A percentile compares a stretch with the other conserved stretches of the same genome.
Conservation (phyloP, 192 early-diverging fungal genomes). For the Coemansia sp. region DNA sequence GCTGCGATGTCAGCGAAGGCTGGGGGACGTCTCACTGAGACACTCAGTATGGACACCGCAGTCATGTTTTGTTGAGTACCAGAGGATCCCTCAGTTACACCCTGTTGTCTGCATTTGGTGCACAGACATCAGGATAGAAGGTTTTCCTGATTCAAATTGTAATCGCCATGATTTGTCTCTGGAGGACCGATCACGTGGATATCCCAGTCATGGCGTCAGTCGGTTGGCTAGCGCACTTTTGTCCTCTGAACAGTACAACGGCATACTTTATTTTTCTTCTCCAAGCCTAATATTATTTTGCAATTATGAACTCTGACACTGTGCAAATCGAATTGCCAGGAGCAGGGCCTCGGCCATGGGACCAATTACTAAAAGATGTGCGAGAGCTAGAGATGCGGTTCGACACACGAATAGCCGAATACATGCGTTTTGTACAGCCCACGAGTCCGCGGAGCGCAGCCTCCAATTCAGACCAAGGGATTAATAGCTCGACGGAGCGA, state of each 20-base stretch:
- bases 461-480: not conserved
- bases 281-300: not conserved
- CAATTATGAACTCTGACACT: conserved; percentile 29
- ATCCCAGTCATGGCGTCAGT: not conserved
- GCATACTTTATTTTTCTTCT: not conserved
- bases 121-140: no score
- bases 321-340: conserved; percentile 46
- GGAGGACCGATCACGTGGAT: not conserved
- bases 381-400: conserved; percentile 48
- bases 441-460: conserved; percentile 18
- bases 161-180: not conserved
- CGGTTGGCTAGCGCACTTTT: not conserved
- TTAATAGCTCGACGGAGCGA: conserved; percentile 3
- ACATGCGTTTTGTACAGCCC: conserved; percentile 52
- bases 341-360: conserved; percentile 47
- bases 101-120: no score
- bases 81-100: no score
- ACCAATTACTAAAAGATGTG: conserved; percentile 46
- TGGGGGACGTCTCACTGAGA: not conserved
- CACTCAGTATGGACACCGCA: no score
- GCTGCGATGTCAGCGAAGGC: not conserved
- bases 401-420: conserved; percentile 46
- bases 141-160: not conserved
- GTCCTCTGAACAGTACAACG: not conserved
- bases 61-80: no score